These are phyloP conservation scores for Forsythia suspensa DNA, from an alignment of 257 asterid genomes.

Conservation along the genomic window DNA sequence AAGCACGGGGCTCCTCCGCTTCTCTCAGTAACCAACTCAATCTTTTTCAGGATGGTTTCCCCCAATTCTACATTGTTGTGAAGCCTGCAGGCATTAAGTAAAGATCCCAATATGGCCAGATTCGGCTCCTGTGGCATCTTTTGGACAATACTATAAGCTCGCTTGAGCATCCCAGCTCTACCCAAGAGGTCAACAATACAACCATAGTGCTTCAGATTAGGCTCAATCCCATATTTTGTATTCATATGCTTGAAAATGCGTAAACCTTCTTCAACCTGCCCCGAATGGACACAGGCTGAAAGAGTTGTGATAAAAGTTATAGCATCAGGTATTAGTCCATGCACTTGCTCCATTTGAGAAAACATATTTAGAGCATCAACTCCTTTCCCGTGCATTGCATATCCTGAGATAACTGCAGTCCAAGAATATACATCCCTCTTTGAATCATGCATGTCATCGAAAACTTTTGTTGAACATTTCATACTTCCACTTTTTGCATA, in stretches of 20 bases:
- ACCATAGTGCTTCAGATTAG: slow-evolving; percentile 51
- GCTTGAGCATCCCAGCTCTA: slow-evolving; percentile 48
- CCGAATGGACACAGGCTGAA: slow-evolving; percentile 55
- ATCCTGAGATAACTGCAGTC: slow-evolving; percentile 61
- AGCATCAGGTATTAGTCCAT: slow-evolving; percentile 36
- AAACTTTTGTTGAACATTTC: slow-evolving; percentile 24
- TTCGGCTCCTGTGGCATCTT: slow-evolving; percentile 49
- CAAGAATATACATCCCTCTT: slow-evolving; percentile 48
- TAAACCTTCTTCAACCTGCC: slow-evolving; percentile 50
- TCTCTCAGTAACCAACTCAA: slow-evolving; percentile 35
- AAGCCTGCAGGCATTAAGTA: slow-evolving; percentile 46
- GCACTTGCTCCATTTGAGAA: slow-evolving; percentile 34
- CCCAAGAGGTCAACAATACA: slow-evolving; percentile 56
- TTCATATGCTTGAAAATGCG: slow-evolving; percentile 42
- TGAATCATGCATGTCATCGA: slow-evolving; percentile 20
- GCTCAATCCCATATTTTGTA: slow-evolving; percentile 33
- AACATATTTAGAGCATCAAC: slow-evolving; percentile 35
- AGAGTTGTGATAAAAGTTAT: slow-evolving; percentile 42
- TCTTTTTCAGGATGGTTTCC: slow-evolving; percentile 38
- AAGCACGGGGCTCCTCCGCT: slow-evolving; percentile 49
- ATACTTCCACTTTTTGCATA: slow-evolving; percentile 51
- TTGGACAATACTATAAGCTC: slow-evolving; percentile 39
- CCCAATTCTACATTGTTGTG: slow-evolving; percentile 42
- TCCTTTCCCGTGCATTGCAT: slow-evolving; percentile 43
- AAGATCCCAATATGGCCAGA: slow-evolving; percentile 46